phyloP scores from a whole-genome alignment of 352 stramenopile species.

The Phytopythium ostracodes region DNA sequence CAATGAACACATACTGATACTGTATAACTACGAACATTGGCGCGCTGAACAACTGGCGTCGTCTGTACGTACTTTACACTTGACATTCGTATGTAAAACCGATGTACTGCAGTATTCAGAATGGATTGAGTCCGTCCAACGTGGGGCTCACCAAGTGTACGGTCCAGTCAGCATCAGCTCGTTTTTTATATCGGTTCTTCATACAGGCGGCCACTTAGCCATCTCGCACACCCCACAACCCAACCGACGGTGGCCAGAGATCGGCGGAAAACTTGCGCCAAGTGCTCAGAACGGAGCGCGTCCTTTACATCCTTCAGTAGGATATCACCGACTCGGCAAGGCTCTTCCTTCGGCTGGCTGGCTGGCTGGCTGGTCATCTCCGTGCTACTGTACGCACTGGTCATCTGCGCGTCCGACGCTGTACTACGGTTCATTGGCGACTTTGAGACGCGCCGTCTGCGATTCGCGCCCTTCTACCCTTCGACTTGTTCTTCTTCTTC shows the following conservation, averaged over 20 bases:
- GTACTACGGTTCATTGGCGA: neutral
- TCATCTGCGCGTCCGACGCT: neutral
- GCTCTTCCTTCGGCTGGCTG: too few relatives aligned
- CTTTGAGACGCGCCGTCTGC: neutral
- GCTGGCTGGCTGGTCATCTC: conserved; percentile 1
- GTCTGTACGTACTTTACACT: neutral
- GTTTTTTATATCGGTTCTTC: neutral
- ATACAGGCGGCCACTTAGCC: neutral
- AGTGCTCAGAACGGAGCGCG: neutral
- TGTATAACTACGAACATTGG: conserved; percentile 1
- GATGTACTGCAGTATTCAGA: neutral
- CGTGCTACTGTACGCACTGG: neutral
- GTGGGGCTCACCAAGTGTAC: neutral
- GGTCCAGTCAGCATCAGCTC: neutral
- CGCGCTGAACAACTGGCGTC: neutral
- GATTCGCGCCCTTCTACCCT: neutral
- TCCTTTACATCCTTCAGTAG: neutral
- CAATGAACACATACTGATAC: neutral
- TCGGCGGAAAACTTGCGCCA: neutral
- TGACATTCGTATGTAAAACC: neutral
- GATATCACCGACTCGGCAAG: neutral
- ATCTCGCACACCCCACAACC: neutral
- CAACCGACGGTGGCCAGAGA: neutral
- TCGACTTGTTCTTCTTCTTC: neutral
- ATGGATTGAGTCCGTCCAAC: neutral